Conservation (phyloP, 257 asterid genomes). For the Orobanche coerulescens region DNA sequence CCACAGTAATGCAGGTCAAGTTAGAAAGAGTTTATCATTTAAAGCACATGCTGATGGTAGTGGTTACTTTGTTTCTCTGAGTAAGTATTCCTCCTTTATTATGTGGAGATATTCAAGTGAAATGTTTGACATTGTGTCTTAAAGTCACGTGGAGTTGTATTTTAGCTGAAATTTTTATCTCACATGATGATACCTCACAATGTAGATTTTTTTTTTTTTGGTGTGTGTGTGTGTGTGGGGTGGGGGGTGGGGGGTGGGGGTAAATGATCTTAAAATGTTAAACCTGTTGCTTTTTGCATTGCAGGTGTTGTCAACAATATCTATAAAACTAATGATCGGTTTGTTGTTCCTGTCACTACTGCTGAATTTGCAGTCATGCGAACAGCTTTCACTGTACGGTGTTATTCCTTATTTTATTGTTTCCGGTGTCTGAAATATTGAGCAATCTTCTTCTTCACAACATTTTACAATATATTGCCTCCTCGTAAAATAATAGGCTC, state of each 20-base stretch:
- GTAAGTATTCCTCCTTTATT: conserved; percentile 37
- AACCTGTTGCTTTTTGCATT: background rate
- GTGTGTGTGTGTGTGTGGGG: too few species aligned
- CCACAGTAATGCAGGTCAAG: conserved; percentile 85
- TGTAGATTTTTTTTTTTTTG: too few species aligned
- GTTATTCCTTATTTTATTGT: background rate
- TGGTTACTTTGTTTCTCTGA: conserved; percentile 70
- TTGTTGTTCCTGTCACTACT: conserved; percentile 79
- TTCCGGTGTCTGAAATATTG: background rate
- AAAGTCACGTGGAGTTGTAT: background rate
- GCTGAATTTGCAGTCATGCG: conserved; percentile 92
- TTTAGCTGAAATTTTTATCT: background rate
- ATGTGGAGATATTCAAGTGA: conserved; percentile 6
- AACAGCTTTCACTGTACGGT: conserved; percentile 71
- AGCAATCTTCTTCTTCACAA: background rate
- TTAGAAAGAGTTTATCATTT: conserved; percentile 74
- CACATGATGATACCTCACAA: background rate
- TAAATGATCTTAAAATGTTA: background rate
- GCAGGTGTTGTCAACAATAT: conserved; percentile 79
- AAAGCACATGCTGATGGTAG: conserved; percentile 68
- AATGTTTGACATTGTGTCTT: background rate
- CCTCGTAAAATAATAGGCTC: too few species aligned
- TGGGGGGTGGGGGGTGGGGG: too few species aligned
- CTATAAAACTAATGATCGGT: conserved; percentile 56
- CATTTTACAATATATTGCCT: too few species aligned